Evolutionary conservation across 768 basidiomycete genomes (phyloP), one percentile per base, ranked within the genome.

Genomic region (Mycena sanguinolenta): DNA sequence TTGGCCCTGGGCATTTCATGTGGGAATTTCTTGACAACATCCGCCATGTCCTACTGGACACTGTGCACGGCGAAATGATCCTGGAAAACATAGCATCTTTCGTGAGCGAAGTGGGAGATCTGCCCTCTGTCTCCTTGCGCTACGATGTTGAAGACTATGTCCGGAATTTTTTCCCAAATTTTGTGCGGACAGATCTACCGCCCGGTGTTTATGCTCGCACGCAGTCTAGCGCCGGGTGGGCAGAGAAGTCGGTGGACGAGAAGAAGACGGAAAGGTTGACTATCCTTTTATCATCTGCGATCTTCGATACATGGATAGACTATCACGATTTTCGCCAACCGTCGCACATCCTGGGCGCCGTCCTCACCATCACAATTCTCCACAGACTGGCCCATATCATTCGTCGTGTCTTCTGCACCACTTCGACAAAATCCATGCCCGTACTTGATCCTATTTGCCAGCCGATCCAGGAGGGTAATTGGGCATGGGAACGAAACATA

Each of bases 341-440:
- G n/a, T n/a, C n/a, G n/a, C 21, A 19, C 25, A 39, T 58, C 9
- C 21, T 58, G 4, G 57, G 57, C 10, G 57, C 38, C 8, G 42
- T 58, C 17, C 55, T 58, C 34, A 58, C 30, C n/a, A 27, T 58
- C 36, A 58, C 57, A 9, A 9, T 58, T 27, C 57, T 58, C 4
- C 55, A 58, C 38, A 38, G 32, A 14, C n/a, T 58, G 6, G 57
- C 32, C 2, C 57, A 58, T 30, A 38, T 58, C 8, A 12, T 58
- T 8, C n/a, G 57, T 4, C n/a, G 23, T 7, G 36, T 58, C 19
- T 58, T 58, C 30, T 21, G 21, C 34, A 16, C 38, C 36, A 9
- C 32, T 16, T 7, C 13, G 57, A 42, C 10, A 58, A 39, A 16
- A 12, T 58, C 19, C 57, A 38, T 16, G 38, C 36, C 21, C 13